Percentiles rank a stretch among this genome's conserved stretches.
phyloP scores from a whole-genome alignment of 768 basidiomycete genomes.

The Naematelia aurantialba region DNA sequence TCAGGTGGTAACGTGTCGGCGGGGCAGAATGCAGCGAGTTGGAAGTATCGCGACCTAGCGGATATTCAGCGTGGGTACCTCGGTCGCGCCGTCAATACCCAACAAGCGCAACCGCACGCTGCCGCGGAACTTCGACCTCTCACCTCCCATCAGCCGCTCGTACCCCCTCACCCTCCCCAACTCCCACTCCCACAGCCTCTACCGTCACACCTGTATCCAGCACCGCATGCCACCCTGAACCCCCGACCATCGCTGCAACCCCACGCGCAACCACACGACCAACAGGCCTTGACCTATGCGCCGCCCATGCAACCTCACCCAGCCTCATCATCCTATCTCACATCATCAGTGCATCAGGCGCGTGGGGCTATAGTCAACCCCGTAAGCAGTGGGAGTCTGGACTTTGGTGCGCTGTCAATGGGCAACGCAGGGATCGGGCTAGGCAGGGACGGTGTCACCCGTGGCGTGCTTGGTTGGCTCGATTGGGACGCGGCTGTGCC shows the following conservation, averaged over 20 bases:
- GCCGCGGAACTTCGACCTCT: too few relatives aligned
- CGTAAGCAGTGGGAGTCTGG: neutral
- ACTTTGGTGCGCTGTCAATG: neutral
- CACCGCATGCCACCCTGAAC: too few relatives aligned
- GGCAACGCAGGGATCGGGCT: neutral
- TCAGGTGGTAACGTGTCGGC: neutral
- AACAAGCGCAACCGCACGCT: too few relatives aligned
- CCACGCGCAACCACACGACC: too few relatives aligned
- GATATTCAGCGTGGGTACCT: slow-evolving; percentile 3
- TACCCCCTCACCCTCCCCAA: neutral
- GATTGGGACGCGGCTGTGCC: neutral
- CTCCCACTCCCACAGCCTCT: neutral
- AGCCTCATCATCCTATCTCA: too few relatives aligned
- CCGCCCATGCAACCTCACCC: too few relatives aligned
- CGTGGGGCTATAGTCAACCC: neutral
- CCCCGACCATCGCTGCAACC: too few relatives aligned
- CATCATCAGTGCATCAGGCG: neutral
- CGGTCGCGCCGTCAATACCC: neutral
- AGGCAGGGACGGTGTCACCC: neutral
- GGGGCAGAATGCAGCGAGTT: neutral
- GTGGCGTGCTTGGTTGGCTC: neutral
- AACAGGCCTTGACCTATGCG: too few relatives aligned
- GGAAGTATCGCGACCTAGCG: neutral
- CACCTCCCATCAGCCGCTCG: neutral
- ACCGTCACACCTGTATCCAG: neutral